Base-by-base conservation (phyloP, 768 basidiomycete genomes). In the Cubamyces lactineus region DNA sequence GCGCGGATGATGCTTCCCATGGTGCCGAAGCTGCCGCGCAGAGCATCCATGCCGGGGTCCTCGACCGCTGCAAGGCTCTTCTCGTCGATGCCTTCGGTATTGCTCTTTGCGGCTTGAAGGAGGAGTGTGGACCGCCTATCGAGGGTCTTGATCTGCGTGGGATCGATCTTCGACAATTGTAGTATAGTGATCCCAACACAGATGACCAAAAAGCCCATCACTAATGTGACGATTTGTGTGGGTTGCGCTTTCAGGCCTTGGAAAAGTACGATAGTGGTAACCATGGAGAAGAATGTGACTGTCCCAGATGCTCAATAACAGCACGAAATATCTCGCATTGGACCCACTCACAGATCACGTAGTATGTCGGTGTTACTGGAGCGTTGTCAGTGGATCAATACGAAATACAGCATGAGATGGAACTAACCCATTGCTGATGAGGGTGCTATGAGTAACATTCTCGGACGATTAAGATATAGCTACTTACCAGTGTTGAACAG, bases 161-260 rank as follows among this genome's bases (percentile, higher is more conserved):
- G 96, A 71, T 99, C 96, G 66, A 98, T 86, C 77, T 93, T 93
- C 73, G 90, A 93, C 85, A 96, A 89, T 76, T 99, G 97, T 8
- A 99, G 86, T 65, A 99, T 87, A 30, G 91, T 91, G 73, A 98
- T 98, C 19, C 96, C 96, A 21, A 93, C 77, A 70, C 91, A 94
- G 57, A 96, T 96, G 61, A 91, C 86, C 64, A 97, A 75, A 80
- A 99, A 98, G 8, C 86, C 96, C 82, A 96, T 84, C 24, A 96
- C 89, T 59, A 98, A 83, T 1, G 95, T 97, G 53, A 98, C 82
- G 55, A 99, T 95, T 66, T 91, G 85, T 1, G 84, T 76, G 0
- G 82, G 86, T 2, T 87, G 81, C 1, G 95, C 89, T 49, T 88
- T 79, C 59, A 98, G 85, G 43, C 96, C 96, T 79, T 94, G 83